phyloP scores from a whole-genome alignment of 2,329 filamentous ascomycete genomes.

The Fusarium domesticum region DNA sequence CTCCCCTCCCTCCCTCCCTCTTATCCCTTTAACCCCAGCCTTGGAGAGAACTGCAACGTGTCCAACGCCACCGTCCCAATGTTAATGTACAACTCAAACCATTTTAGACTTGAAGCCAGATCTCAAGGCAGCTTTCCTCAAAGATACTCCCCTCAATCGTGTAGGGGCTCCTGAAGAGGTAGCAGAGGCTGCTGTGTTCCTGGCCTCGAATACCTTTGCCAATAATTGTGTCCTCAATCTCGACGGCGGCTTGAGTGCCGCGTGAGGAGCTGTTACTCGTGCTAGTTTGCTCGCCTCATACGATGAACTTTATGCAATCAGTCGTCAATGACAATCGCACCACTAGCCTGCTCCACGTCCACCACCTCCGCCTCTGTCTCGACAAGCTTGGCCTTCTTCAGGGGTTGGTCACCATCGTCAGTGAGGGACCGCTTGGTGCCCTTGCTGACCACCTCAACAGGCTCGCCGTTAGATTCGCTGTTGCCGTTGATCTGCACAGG shows the following conservation, averaged over 20 bases:
- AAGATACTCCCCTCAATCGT: constrained; percentile 60
- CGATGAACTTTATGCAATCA: constrained; percentile 32
- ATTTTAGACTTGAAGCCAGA: constrained; percentile 38
- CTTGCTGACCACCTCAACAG: constrained; percentile 32
- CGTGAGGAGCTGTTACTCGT: constrained; percentile 39
- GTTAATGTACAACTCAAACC: constrained; percentile 40
- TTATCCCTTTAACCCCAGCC: not conserved
- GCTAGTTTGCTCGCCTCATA: constrained; percentile 9
- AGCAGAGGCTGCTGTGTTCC: constrained; percentile 76
- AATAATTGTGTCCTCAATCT: constrained; percentile 86
- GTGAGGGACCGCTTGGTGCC: constrained; percentile 46
- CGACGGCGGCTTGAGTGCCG: constrained; percentile 77
- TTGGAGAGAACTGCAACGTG: constrained; percentile 7
- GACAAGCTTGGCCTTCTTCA: constrained; percentile 50
- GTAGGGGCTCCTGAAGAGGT: constrained; percentile 69
- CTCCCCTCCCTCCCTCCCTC: not conserved
- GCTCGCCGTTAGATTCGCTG: constrained; percentile 41
- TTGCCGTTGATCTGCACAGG: constrained; percentile 40
- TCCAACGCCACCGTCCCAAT: constrained; percentile 11
- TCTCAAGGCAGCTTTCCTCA: constrained; percentile 38
- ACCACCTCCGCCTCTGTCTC: constrained; percentile 42
- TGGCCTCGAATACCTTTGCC: constrained; percentile 74
- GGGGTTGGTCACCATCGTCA: constrained; percentile 41
- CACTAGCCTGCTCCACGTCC: constrained; percentile 52
- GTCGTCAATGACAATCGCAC: constrained; percentile 65